These are phyloP conservation scores for Acer negundo DNA, from an alignment of 345 rosid species.

Conservation along the genomic window DNA sequence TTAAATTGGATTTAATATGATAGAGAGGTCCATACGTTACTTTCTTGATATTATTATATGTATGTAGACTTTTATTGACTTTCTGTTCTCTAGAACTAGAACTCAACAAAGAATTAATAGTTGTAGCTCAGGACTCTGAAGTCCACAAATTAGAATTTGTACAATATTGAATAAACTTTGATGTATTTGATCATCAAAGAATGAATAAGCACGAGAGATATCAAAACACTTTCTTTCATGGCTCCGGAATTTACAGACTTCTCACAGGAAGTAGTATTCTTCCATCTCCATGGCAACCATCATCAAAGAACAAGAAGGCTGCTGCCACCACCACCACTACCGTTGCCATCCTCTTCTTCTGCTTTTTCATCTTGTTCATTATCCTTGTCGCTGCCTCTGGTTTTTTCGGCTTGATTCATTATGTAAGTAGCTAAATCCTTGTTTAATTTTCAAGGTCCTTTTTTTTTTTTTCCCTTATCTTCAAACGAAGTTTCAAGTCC, in stretches of 20 bases:
- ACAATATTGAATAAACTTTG: background rate
- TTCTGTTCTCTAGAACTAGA: too few relatives aligned
- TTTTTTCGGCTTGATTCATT: constrained; percentile 1
- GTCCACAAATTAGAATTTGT: background rate
- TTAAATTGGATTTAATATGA: background rate
- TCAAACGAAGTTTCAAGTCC: background rate
- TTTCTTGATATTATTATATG: background rate
- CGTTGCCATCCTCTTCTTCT: background rate
- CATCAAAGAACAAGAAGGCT: background rate
- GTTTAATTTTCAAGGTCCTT: background rate
- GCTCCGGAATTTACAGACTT: background rate
- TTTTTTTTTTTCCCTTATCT: too few relatives aligned
- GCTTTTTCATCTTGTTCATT: background rate
- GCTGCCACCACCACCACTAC: background rate
- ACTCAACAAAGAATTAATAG: background rate
- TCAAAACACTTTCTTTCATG: background rate
- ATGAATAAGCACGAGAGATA: constrained; percentile 13
- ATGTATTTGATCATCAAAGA: background rate
- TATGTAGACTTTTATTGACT: background rate
- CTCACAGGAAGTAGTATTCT: background rate
- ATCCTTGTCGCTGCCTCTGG: constrained; percentile 9
- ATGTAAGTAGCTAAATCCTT: constrained; percentile 20
- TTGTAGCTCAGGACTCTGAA: background rate
- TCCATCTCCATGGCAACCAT: background rate
- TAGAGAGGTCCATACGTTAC: background rate